These are phyloP conservation scores for Fereydounia khargensis DNA, from an alignment of 1,284 basidiomycete species.

Conservation along the genomic window DNA sequence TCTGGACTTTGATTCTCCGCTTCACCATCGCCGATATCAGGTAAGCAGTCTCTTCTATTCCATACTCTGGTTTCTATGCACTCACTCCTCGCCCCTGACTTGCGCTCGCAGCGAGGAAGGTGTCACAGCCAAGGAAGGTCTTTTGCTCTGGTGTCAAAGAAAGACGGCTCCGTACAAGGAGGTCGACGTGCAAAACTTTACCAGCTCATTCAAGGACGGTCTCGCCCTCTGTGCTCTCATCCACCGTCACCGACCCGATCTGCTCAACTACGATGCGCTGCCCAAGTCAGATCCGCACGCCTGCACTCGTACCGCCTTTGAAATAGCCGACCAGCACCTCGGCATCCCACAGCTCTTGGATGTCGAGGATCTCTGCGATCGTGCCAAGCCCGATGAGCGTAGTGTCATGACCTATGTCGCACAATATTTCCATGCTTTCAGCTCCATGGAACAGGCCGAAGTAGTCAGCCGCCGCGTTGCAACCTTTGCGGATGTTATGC, in stretches of 20 bases:
- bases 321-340: slow-evolving; percentile 25
- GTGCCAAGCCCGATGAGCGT: slow-evolving; percentile 82
- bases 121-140: slow-evolving; percentile 86
- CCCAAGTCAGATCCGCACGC: slow-evolving; percentile 63
- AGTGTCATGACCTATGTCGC: slow-evolving; percentile 95
- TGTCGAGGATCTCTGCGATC: slow-evolving; percentile 92
- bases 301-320: slow-evolving; percentile 30
- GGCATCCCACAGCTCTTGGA: slow-evolving; percentile 78
- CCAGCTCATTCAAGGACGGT: slow-evolving; percentile 86
- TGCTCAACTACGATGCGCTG: slow-evolving; percentile 81
- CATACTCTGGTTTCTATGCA: too few relatives aligned
- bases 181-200: slow-evolving; percentile 90
- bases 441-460: slow-evolving; percentile 92
- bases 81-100: too few relatives aligned
- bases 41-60: too few relatives aligned
- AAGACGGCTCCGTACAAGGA: slow-evolving; percentile 89
- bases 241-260: slow-evolving; percentile 91
- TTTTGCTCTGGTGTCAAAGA: slow-evolving; percentile 94
- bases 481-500: slow-evolving; percentile 94
- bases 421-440: slow-evolving; percentile 96
- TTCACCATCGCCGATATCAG: slow-evolving; percentile 98
- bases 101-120: slow-evolving; percentile 99
- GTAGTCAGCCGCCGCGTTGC: slow-evolving; percentile 89
- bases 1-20: slow-evolving; percentile 84
- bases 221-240: slow-evolving; percentile 94